Conservation (phyloP, 1,139 yeast species). For the Diutina ranongensis region DNA sequence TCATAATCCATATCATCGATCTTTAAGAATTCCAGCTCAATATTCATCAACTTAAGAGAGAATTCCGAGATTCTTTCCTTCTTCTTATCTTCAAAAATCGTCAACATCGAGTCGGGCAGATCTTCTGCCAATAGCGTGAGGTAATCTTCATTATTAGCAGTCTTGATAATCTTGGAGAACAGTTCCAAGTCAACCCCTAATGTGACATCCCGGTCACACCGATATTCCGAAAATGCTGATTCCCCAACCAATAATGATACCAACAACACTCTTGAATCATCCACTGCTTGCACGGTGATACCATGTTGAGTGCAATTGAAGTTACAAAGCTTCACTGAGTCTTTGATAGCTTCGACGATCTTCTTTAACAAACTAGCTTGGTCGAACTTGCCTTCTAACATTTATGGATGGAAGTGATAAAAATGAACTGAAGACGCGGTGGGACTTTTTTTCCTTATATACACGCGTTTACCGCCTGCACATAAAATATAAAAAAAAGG, state of each 20-base stretch:
- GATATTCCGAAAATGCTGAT: conserved; percentile 83
- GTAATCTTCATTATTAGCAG: conserved; percentile 86
- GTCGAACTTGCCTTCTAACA: conserved; percentile 96
- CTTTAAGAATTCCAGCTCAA: conserved; percentile 87
- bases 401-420: conserved; percentile 14
- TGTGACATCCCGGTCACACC: conserved; percentile 92
- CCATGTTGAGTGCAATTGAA: conserved; percentile 95
- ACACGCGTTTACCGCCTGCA: background rate
- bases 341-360: conserved; percentile 86
- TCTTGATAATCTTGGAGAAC: conserved; percentile 74
- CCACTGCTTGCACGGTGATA: conserved; percentile 93
- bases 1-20: conserved; percentile 93
- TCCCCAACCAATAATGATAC: conserved; percentile 82
- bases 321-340: conserved; percentile 88
- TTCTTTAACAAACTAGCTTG: conserved; percentile 88
- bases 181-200: conserved; percentile 86
- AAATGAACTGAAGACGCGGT: background rate
- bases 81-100: conserved; percentile 83
- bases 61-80: conserved; percentile 91
- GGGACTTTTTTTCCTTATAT: background rate
- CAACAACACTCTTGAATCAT: conserved; percentile 89
- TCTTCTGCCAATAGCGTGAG: conserved; percentile 89
- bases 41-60: conserved; percentile 86
- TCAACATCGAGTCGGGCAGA: conserved; percentile 67
- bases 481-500: too few relatives aligned